phyloP scores from a whole-genome alignment of 345 rosid genomes.

The Pseudoturritis turrita region DNA sequence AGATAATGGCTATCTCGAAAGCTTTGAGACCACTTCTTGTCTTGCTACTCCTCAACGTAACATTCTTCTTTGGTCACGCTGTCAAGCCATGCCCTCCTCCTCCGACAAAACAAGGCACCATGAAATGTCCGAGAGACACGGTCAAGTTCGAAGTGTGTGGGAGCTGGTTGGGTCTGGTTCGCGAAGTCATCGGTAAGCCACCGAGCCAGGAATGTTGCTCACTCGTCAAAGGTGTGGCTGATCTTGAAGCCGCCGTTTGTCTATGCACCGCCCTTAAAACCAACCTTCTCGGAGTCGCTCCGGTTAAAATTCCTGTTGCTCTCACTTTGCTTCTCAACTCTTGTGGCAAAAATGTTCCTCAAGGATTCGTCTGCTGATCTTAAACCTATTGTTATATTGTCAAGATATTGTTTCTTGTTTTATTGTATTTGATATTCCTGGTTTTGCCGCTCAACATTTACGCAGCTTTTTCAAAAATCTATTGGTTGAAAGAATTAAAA shows the following conservation, averaged over 20 bases:
- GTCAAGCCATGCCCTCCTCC: conserved; percentile 25
- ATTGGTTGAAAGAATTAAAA: no score
- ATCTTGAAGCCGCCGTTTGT: conserved; percentile 75
- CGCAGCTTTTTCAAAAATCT: no score
- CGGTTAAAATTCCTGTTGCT: conserved; percentile 42
- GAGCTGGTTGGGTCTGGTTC: conserved; percentile 71
- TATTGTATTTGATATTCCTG: background rate
- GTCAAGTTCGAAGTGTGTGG: conserved; percentile 75
- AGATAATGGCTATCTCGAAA: conserved; percentile 18
- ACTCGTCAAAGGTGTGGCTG: conserved; percentile 66
- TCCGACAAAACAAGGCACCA: conserved; percentile 1
- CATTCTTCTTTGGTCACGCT: conserved; percentile 35
- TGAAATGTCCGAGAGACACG: conserved; percentile 51
- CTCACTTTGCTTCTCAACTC: conserved; percentile 46
- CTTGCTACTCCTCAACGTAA: conserved; percentile 31
- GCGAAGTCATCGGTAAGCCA: conserved; percentile 55
- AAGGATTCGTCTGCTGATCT: conserved; percentile 43
- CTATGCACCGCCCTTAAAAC: conserved; percentile 71
- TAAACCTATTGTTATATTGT: background rate
- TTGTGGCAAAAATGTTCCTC: conserved; percentile 48
- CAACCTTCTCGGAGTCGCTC: conserved; percentile 43
- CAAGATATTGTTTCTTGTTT: background rate
- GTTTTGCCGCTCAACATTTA: background rate
- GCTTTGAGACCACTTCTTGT: background rate
- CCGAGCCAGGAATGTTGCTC: conserved; percentile 75